These are phyloP conservation scores for Euphorbia celastroides DNA, from an alignment of 441 rosid genomes.

Conservation along the genomic window DNA sequence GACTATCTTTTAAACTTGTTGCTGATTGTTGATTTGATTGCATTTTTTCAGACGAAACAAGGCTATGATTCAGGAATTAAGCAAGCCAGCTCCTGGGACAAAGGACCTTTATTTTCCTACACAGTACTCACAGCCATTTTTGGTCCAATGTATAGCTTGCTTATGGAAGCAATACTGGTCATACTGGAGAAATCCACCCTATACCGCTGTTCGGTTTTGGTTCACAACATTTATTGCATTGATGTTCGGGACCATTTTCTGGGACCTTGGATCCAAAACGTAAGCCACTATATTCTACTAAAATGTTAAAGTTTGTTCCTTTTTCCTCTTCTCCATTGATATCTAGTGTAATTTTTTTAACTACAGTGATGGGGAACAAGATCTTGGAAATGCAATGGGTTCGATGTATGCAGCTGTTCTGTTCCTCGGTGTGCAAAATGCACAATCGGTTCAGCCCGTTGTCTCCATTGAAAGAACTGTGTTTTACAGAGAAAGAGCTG, in stretches of 20 bases:
- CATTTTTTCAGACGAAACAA: slow-evolving; percentile 55
- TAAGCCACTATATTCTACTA: slow-evolving; percentile 21
- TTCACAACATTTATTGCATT: slow-evolving; percentile 59
- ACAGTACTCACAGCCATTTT: slow-evolving; percentile 52
- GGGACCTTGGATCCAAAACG: slow-evolving; percentile 70
- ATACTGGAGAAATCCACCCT: slow-evolving; percentile 83
- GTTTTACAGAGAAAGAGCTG: slow-evolving; percentile 68
- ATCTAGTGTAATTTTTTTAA: not conserved
- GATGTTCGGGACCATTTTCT: slow-evolving; percentile 73
- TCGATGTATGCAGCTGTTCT: slow-evolving; percentile 59
- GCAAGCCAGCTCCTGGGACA: slow-evolving; percentile 48
- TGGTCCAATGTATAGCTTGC: slow-evolving; percentile 63
- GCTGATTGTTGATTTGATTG: not conserved
- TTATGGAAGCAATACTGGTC: slow-evolving; percentile 80
- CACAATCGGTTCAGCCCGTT: slow-evolving; percentile 53
- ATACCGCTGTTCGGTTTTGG: slow-evolving; percentile 65
- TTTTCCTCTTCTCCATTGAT: too few relatives aligned
- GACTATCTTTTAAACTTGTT: not conserved
- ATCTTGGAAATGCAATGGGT: slow-evolving; percentile 55
- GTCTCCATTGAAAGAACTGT: slow-evolving; percentile 56
- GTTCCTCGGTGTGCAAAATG: slow-evolving; percentile 61
- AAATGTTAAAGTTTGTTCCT: too few relatives aligned
- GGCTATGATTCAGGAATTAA: slow-evolving; percentile 47
- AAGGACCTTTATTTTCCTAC: slow-evolving; percentile 59
- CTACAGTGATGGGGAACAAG: slow-evolving; percentile 34